Conservation (phyloP, 2,329 filamentous ascomycete species). For the Aciculosporium take region DNA sequence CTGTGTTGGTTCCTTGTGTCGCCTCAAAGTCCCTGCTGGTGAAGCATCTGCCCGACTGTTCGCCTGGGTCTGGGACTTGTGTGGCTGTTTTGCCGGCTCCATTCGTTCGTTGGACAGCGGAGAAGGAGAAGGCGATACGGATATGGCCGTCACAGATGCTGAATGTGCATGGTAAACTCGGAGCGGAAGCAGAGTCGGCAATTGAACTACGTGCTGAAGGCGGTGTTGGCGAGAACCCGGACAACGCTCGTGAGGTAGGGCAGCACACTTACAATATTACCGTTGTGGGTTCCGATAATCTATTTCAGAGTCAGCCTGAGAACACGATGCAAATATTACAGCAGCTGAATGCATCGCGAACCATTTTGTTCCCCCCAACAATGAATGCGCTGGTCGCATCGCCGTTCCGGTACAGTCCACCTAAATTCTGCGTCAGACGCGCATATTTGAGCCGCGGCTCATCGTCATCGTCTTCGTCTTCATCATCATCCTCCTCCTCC, state of each 20-base stretch:
- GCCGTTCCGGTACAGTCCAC: constrained; percentile 76
- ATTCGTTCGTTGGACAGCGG: constrained; percentile 32
- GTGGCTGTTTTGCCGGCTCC: constrained; percentile 25
- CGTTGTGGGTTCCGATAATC: constrained; percentile 91
- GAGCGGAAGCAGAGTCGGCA: constrained; percentile 68
- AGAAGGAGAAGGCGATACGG: constrained; percentile 71
- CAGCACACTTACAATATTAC: constrained; percentile 62
- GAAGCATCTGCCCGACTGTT: constrained; percentile 23
- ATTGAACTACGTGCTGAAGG: constrained; percentile 63
- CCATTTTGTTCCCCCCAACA: constrained; percentile 94
- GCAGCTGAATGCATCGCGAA: constrained; percentile 24
- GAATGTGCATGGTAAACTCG: constrained; percentile 86
- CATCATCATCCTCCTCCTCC: constrained; percentile 13
- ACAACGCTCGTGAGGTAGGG: background rate
- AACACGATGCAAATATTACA: constrained; percentile 6
- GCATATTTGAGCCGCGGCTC: constrained; percentile 91
- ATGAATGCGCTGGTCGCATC: constrained; percentile 88
- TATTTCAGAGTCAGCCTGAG: constrained; percentile 27
- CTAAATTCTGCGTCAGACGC: constrained; percentile 67
- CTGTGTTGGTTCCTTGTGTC: constrained; percentile 34
- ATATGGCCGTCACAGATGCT: constrained; percentile 78
- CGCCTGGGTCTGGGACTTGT: constrained; percentile 20
- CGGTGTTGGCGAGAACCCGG: background rate
- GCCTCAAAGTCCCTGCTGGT: constrained; percentile 36
- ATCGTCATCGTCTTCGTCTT: constrained; percentile 53